Percentiles rank a stretch among this genome's conserved stretches.
Conservation (phyloP, 306 rosid genomes). For the Prunus armeniaca region DNA sequence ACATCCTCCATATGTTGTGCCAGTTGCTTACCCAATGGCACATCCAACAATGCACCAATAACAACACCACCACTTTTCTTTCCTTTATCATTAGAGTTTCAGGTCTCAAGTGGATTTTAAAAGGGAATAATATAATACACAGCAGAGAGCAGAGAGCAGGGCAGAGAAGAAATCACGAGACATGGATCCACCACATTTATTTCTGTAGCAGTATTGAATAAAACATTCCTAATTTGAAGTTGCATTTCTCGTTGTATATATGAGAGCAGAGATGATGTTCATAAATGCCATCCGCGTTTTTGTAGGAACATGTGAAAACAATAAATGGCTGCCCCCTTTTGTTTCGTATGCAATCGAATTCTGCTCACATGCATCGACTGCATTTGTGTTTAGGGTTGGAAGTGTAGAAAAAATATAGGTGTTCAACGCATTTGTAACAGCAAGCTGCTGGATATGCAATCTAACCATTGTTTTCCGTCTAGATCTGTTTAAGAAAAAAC, state of each 20-base stretch:
- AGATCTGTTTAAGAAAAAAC: too few relatives aligned
- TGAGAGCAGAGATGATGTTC: slow-evolving; percentile 8
- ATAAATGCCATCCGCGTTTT: background rate
- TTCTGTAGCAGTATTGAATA: background rate
- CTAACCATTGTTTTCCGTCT: too few relatives aligned
- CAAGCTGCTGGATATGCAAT: too few relatives aligned
- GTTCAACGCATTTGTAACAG: too few relatives aligned
- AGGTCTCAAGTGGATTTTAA: slow-evolving; percentile 6
- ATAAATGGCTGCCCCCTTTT: too few relatives aligned
- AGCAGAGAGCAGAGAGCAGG: background rate
- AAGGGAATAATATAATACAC: slow-evolving; percentile 16
- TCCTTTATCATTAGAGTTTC: slow-evolving; percentile 1
- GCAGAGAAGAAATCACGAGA: background rate
- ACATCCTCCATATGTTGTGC: slow-evolving; percentile 69
- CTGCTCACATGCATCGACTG: too few relatives aligned
- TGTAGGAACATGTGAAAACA: background rate
- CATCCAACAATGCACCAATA: slow-evolving; percentile 93
- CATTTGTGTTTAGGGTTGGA: too few relatives aligned
- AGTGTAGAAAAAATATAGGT: too few relatives aligned
- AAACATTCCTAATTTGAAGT: background rate
- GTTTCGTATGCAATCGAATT: too few relatives aligned
- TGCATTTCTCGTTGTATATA: slow-evolving; percentile 5
- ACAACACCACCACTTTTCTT: slow-evolving; percentile 9
- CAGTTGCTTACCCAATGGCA: slow-evolving; percentile 95
- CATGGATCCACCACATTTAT: slow-evolving; percentile 3